Percentiles rank a stretch among this genome's conserved stretches.
phyloP scores from a whole-genome alignment of 306 rosid species.

The Gastrolobium villosum region DNA sequence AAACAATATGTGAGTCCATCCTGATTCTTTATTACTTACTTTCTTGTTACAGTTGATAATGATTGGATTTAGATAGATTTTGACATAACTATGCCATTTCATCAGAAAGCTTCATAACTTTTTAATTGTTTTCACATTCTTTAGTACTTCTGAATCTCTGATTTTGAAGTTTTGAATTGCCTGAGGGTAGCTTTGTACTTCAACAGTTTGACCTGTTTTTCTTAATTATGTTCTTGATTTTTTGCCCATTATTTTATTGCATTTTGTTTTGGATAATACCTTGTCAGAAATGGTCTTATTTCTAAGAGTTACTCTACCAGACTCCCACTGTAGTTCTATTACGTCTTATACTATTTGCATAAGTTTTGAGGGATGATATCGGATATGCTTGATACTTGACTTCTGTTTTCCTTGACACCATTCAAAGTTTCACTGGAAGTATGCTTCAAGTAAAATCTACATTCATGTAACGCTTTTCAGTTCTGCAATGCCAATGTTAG shows the following conservation, averaged over 20 bases:
- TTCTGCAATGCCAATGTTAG: slow-evolving; percentile 32
- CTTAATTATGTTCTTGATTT: background rate
- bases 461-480: background rate
- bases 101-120: slow-evolving; percentile 1
- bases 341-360: background rate
- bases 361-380: background rate
- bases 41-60: background rate
- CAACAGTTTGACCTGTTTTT: background rate
- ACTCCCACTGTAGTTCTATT: background rate
- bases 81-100: slow-evolving; percentile 8
- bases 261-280: slow-evolving; percentile 2
- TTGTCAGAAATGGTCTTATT: slow-evolving; percentile 14
- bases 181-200: slow-evolving; percentile 22
- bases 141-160: slow-evolving; percentile 1
- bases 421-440: slow-evolving; percentile 15
- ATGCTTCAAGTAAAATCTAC: slow-evolving; percentile 3
- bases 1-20: slow-evolving; percentile 16
- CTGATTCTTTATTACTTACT: slow-evolving; percentile 6
- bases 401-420: background rate
- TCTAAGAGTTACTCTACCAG: slow-evolving; percentile 6
- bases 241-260: background rate
- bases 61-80: slow-evolving; percentile 37
- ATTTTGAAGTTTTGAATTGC: slow-evolving; percentile 18
- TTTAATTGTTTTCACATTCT: background rate
- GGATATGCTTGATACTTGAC: slow-evolving; percentile 1